Evolutionary conservation across 345 rosid species (phyloP).

Genomic region (Lumnitzera racemosa): DNA sequence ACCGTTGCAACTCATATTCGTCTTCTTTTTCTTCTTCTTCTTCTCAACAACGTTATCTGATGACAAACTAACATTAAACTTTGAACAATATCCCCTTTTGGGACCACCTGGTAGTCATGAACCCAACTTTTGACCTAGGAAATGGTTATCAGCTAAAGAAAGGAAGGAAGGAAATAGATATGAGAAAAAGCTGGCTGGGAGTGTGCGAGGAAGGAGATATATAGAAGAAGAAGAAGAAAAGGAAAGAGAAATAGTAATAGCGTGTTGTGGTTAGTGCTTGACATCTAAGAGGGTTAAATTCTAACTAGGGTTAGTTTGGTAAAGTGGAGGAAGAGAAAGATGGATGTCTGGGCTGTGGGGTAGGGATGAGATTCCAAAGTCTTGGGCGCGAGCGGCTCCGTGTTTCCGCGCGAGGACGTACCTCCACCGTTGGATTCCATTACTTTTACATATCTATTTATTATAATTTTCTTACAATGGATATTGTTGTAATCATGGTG

Average conservation of each 20-base stretch:
- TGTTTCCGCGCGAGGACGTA: slow-evolving; percentile 82
- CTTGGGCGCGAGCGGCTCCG: slow-evolving; percentile 88
- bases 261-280: not conserved
- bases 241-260: not conserved
- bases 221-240: slow-evolving; percentile 11
- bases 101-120: no score
- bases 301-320: slow-evolving; percentile 21
- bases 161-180: not conserved
- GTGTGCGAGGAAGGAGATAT: slow-evolving; percentile 6
- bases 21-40: not conserved
- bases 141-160: slow-evolving; percentile 4
- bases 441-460: not conserved
- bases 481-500: not conserved
- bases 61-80: no score
- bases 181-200: not conserved
- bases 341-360: slow-evolving; percentile 5
- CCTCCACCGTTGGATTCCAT: slow-evolving; percentile 60
- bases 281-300: slow-evolving; percentile 3
- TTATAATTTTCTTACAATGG: not conserved
- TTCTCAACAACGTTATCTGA: not conserved
- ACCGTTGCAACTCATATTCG: slow-evolving; percentile 90
- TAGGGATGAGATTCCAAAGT: slow-evolving; percentile 53
- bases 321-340: not conserved
- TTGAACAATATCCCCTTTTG: no score
- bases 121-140: slow-evolving; percentile 12